Evolutionary conservation across 345 rosid genomes (phyloP).

Genomic region (Aquilaria sinensis): DNA sequence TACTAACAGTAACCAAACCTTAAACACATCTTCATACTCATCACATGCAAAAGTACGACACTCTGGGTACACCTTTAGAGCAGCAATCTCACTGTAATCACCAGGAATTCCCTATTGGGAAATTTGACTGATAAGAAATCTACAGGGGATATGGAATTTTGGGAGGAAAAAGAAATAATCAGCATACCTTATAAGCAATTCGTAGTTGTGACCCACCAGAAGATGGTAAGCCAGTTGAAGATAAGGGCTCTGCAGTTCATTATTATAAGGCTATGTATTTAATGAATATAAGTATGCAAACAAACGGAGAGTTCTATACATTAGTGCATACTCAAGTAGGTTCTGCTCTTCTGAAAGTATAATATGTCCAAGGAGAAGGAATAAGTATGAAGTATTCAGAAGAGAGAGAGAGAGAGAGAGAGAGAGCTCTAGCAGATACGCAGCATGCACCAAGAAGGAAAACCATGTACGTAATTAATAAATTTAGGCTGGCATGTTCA

Average conservation of each 20-base stretch:
- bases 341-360: neutral
- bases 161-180: conserved; percentile 8
- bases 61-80: conserved; percentile 74
- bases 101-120: conserved; percentile 71
- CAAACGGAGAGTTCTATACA: too few relatives aligned
- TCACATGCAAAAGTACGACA: conserved; percentile 93
- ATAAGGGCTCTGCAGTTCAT: conserved; percentile 66
- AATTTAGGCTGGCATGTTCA: too few relatives aligned
- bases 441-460: too few relatives aligned
- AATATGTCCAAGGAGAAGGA: neutral
- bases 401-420: too few relatives aligned
- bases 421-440: too few relatives aligned
- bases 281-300: neutral
- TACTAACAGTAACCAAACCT: conserved; percentile 36
- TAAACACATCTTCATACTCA: conserved; percentile 75
- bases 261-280: neutral
- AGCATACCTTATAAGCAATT: conserved; percentile 80
- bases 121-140: conserved; percentile 16
- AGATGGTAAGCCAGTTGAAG: conserved; percentile 36
- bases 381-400: too few relatives aligned
- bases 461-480: too few relatives aligned
- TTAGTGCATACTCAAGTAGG: neutral
- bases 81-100: conserved; percentile 93
- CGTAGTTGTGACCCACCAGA: conserved; percentile 53
- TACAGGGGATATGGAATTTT: conserved; percentile 10